Percentiles rank a stretch among this genome's conserved stretches.
Evolutionary conservation across 73 alveolate species (phyloP).

Genomic region (Paramecium sexaurelia): DNA sequence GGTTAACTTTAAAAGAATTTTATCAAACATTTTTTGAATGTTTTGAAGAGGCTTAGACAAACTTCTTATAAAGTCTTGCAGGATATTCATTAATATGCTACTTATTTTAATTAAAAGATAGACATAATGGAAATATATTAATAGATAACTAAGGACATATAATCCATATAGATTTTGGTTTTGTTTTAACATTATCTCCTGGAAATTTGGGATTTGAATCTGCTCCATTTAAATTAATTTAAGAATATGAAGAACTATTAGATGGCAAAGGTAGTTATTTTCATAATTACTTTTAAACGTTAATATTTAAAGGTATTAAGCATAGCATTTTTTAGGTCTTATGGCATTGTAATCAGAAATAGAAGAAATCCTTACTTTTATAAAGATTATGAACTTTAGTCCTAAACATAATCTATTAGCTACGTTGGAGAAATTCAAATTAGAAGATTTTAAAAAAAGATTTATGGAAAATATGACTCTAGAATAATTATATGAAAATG

Average conservation of each 20-base stretch:
- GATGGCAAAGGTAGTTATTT: constrained; percentile 44
- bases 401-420: neutral
- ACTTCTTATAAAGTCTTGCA: constrained; percentile 98
- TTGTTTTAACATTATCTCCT: constrained; percentile 90
- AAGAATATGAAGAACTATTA: constrained; percentile 46
- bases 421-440: neutral
- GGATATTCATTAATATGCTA: constrained; percentile 97
- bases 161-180: constrained; percentile 97
- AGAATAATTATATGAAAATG: neutral
- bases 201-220: constrained; percentile 96
- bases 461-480: neutral
- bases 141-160: constrained; percentile 95
- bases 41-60: constrained; percentile 96
- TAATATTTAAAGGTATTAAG: neutral
- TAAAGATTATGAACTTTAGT: neutral
- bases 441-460: neutral
- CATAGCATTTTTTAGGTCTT: neutral
- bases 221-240: constrained; percentile 97
- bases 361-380: neutral
- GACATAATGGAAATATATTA: constrained; percentile 97
- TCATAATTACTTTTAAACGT: constrained; percentile 23
- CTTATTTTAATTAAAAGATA: constrained; percentile 90
- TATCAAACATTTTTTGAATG: constrained; percentile 80
- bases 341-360: neutral
- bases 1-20: constrained; percentile 75